phyloP scores from a whole-genome alignment of 176 grass and related monocot genomes.

The Rhynchospora pubera region DNA sequence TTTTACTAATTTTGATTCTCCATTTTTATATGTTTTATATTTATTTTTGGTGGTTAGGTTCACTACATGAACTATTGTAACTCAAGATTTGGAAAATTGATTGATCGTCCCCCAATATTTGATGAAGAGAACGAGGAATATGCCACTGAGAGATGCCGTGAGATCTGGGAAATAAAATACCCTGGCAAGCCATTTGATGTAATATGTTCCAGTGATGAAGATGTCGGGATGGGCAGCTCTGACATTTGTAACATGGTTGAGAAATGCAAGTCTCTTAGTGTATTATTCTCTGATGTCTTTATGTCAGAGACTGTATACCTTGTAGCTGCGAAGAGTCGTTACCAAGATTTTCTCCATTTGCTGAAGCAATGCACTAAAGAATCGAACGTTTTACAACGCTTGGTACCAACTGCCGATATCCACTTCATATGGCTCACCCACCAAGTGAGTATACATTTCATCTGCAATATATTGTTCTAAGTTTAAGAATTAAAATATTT shows the following conservation, averaged over 20 bases:
- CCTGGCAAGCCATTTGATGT: constrained; percentile 66
- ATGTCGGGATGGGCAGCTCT: not conserved
- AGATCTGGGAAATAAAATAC: constrained; percentile 58
- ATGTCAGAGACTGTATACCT: constrained; percentile 65
- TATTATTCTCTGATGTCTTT: constrained; percentile 46
- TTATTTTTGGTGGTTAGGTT: constrained; percentile 19
- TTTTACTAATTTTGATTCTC: not conserved
- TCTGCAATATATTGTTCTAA: not conserved
- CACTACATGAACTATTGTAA: constrained; percentile 53
- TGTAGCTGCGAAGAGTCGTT: constrained; percentile 52
- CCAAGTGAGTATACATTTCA: constrained; percentile 44
- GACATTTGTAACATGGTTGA: constrained; percentile 38
- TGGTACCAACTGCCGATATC: constrained; percentile 74
- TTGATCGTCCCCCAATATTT: constrained; percentile 57
- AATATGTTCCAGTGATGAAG: constrained; percentile 16
- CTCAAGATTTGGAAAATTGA: constrained; percentile 56
- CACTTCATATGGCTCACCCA: constrained; percentile 87
- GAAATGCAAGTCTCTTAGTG: constrained; percentile 27
- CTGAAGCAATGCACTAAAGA: constrained; percentile 26
- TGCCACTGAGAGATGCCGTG: constrained; percentile 46
- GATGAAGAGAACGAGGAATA: constrained; percentile 76
- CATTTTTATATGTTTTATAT: not conserved
- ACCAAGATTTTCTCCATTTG: constrained; percentile 59
- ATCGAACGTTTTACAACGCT: not conserved
- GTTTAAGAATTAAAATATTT: not conserved